phyloP scores from a whole-genome alignment of 108 stramenopile genomes.

The Nannochloropsis gaditana region DNA sequence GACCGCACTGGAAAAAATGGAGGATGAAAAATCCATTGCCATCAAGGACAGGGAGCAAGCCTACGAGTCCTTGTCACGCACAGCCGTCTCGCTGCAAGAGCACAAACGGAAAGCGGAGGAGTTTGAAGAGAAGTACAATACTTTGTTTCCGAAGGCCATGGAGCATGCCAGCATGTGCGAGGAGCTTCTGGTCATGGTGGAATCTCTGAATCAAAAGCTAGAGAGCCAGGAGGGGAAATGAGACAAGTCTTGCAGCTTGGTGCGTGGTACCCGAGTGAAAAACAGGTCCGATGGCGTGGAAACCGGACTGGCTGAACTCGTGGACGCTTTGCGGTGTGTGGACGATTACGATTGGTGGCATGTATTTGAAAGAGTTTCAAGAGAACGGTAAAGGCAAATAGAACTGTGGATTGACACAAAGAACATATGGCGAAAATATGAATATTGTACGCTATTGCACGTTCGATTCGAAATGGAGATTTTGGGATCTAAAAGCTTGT shows the following conservation, averaged over 20 bases:
- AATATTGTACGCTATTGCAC: too few species aligned
- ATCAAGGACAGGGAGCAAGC: constrained; percentile 1
- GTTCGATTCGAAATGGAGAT: too few species aligned
- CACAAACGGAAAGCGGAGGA: constrained; percentile 16
- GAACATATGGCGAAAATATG: too few species aligned
- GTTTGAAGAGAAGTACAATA: constrained; percentile 4
- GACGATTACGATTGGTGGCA: too few species aligned
- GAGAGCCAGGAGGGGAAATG: not conserved
- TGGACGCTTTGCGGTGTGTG: too few species aligned
- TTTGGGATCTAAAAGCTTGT: too few species aligned
- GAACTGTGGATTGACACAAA: too few species aligned
- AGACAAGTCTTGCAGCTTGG: not conserved
- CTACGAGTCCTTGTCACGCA: not conserved
- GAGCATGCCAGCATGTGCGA: not conserved
- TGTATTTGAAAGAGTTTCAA: too few species aligned
- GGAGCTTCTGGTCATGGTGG: constrained; percentile 13
- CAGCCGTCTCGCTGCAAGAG: not conserved
- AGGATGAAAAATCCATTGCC: not conserved
- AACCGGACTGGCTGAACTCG: too few species aligned
- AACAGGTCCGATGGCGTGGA: too few species aligned
- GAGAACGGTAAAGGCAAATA: too few species aligned
- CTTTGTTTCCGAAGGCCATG: not conserved
- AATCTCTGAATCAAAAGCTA: not conserved
- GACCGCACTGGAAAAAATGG: not conserved
- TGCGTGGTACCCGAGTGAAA: too few species aligned